These are phyloP conservation scores for Skeletonema potamos DNA, from an alignment of 108 stramenopile genomes.

Conservation along the genomic window DNA sequence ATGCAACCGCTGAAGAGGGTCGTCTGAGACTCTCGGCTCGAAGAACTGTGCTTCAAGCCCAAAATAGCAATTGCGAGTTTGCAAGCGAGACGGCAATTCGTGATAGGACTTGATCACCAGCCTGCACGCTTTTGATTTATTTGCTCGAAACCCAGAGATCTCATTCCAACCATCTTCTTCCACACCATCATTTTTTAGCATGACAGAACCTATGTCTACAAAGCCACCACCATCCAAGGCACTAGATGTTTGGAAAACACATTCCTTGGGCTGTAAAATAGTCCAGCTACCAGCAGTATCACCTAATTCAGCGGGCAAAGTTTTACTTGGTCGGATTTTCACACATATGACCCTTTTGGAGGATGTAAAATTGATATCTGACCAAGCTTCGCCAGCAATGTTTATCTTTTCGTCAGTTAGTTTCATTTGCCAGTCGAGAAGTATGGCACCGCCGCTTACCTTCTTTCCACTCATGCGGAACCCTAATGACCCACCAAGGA, in stretches of 20 bases:
- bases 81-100: background rate
- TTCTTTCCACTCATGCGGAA: conserved; percentile 27
- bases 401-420: background rate
- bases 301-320: conserved; percentile 19
- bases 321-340: conserved; percentile 28
- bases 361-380: conserved; percentile 49
- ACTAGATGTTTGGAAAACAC: conserved; percentile 52
- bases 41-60: conserved; percentile 54
- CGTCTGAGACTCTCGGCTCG: conserved; percentile 55
- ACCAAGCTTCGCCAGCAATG: conserved; percentile 34
- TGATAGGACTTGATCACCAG: conserved; percentile 25
- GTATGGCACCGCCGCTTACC: conserved; percentile 29
- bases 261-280: conserved; percentile 37
- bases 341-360: conserved; percentile 45
- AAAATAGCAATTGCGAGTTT: conserved; percentile 17
- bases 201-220: conserved; percentile 46
- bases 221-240: conserved; percentile 58
- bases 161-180: conserved; percentile 29
- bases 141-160: conserved; percentile 38
- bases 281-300: conserved; percentile 5
- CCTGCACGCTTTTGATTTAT: conserved; percentile 65
- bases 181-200: background rate
- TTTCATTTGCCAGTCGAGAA: conserved; percentile 48
- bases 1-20: conserved; percentile 61
- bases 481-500: conserved; percentile 45